phyloP scores from a whole-genome alignment of 2,329 filamentous ascomycete species.

The Exophiala mesophila region DNA sequence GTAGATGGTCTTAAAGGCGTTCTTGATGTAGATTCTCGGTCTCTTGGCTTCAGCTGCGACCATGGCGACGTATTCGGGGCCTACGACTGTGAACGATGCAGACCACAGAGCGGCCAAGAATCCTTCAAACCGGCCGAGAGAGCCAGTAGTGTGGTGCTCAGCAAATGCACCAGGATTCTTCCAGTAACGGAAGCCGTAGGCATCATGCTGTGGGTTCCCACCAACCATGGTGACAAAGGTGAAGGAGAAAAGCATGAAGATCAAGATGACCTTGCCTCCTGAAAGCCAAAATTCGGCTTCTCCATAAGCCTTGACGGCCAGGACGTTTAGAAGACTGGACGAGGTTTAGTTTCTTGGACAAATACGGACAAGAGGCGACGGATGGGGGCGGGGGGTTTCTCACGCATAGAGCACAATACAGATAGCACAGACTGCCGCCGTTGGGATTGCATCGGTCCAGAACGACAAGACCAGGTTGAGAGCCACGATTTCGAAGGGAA shows the following conservation, averaged over 20 bases:
- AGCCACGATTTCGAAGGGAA: constrained; percentile 40
- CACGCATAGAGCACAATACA: constrained; percentile 38
- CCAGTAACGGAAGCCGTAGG: constrained; percentile 66
- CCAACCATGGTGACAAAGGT: constrained; percentile 78
- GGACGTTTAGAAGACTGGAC: constrained; percentile 53
- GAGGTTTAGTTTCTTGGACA: neutral
- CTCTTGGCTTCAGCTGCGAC: constrained; percentile 64
- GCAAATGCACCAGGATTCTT: constrained; percentile 61
- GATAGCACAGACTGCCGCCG: constrained; percentile 34
- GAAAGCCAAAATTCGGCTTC: constrained; percentile 67
- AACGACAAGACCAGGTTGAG: constrained; percentile 38
- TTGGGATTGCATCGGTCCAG: constrained; percentile 36
- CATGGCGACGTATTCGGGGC: constrained; percentile 59
- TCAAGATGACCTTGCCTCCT: constrained; percentile 61
- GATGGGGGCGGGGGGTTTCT: constrained; percentile 23
- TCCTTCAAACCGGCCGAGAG: constrained; percentile 51
- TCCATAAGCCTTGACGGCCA: constrained; percentile 64
- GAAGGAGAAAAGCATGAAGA: constrained; percentile 63
- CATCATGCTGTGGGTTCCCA: constrained; percentile 65
- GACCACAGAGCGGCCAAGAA: constrained; percentile 67
- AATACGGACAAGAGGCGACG: constrained; percentile 2
- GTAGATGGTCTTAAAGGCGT: constrained; percentile 70
- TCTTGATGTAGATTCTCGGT: constrained; percentile 63
- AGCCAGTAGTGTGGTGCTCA: constrained; percentile 56
- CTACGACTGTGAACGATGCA: constrained; percentile 59